These are phyloP conservation scores for Debaryomycetaceae sp. DNA, from an alignment of 1,139 yeast species.

Conservation along the genomic window DNA sequence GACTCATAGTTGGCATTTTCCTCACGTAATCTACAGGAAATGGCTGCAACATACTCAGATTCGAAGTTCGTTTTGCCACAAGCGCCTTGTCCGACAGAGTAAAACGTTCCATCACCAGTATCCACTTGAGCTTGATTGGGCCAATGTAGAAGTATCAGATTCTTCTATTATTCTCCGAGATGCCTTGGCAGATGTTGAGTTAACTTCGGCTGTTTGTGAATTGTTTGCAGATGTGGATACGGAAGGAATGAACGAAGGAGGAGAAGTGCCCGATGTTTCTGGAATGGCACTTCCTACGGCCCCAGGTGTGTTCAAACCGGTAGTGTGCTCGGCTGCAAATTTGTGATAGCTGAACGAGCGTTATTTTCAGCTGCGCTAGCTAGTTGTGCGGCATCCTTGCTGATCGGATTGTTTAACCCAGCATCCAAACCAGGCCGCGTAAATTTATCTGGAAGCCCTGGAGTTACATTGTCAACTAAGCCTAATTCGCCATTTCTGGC, in stretches of 20 bases:
- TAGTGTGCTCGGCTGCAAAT: slow-evolving; percentile 1
- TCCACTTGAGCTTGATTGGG: slow-evolving; percentile 16
- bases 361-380: not conserved
- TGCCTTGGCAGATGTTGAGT: not conserved
- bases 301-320: slow-evolving; percentile 16
- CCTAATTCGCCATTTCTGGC: not conserved
- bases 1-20: slow-evolving; percentile 33
- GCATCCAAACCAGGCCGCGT: not conserved
- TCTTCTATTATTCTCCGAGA: not conserved
- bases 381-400: not conserved
- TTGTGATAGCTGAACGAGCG: not conserved
- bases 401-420: not conserved
- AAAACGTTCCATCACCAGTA: slow-evolving; percentile 59
- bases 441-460: not conserved
- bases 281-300: slow-evolving; percentile 12
- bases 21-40: slow-evolving; percentile 35
- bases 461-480: not conserved
- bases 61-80: slow-evolving; percentile 51
- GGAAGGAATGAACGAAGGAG: slow-evolving; percentile 9
- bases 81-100: slow-evolving; percentile 57
- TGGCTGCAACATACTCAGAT: slow-evolving; percentile 47
- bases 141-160: slow-evolving; percentile 14
- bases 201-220: not conserved
- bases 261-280: slow-evolving; percentile 12
- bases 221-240: slow-evolving; percentile 7